A percentile compares a stretch with the other conserved stretches of the same genome.
Conservation (phyloP, 2,329 filamentous ascomycete species). For the Ploettnerulaceae sp. region DNA sequence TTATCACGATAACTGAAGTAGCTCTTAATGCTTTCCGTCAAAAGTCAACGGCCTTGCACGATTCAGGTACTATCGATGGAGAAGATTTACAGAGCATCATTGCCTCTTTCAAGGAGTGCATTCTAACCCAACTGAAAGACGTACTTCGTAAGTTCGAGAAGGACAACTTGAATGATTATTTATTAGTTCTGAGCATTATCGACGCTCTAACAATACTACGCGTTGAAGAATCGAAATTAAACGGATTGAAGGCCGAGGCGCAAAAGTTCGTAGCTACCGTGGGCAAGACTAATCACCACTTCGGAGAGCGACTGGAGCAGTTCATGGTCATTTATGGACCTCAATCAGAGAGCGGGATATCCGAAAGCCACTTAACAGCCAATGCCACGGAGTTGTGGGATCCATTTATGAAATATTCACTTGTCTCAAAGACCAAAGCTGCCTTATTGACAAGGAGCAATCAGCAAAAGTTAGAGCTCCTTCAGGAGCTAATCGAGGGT, state of each 20-base stretch:
- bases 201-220: conserved; percentile 23
- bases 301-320: conserved; percentile 19
- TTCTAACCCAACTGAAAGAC: conserved; percentile 22
- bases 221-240: conserved; percentile 17
- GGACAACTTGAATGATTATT: conserved; percentile 8
- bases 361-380: conserved; percentile 3
- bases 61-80: conserved; percentile 21
- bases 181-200: conserved; percentile 24
- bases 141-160: conserved; percentile 18
- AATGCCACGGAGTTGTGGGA: too few relatives aligned
- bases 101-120: conserved; percentile 17
- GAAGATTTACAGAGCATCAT: conserved; percentile 17
- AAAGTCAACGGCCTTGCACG: conserved; percentile 19
- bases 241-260: conserved; percentile 13
- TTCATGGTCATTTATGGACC: conserved; percentile 22
- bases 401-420: too few relatives aligned
- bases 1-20: conserved; percentile 24
- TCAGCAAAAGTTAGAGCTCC: conserved; percentile 23
- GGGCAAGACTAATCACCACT: conserved; percentile 11
- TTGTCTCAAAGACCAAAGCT: conserved; percentile 12
- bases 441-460: conserved; percentile 17
- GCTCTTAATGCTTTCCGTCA: conserved; percentile 18
- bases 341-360: too few relatives aligned
- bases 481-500: conserved; percentile 21
- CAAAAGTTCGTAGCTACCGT: conserved; percentile 11